Evolutionary conservation across 805 yeast species (phyloP).

Genomic region (Lipomyces japonicus): DNA sequence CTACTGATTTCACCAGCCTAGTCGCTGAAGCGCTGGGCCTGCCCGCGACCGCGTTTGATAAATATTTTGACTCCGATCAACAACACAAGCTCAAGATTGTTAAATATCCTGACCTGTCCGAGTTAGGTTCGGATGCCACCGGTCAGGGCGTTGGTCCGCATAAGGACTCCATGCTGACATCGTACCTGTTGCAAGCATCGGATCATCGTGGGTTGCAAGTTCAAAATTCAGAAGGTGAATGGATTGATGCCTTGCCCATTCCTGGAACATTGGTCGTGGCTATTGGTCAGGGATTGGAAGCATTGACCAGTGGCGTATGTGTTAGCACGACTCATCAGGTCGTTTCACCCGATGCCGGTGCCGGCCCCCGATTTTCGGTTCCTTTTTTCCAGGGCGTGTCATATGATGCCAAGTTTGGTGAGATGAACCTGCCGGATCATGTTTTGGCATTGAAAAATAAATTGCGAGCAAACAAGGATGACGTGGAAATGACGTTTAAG

Average conservation of each 20-base stretch:
- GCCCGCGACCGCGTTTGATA: constrained; percentile 44
- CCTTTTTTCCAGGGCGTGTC: constrained; percentile 48
- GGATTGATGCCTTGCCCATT: constrained; percentile 54
- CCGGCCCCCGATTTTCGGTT: constrained; percentile 39
- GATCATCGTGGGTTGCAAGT: constrained; percentile 48
- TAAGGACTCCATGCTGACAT: constrained; percentile 44
- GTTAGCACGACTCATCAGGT: constrained; percentile 53
- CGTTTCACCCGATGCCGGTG: constrained; percentile 41
- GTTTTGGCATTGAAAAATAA: constrained; percentile 13
- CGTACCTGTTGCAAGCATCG: constrained; percentile 22
- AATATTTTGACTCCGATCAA: constrained; percentile 47
- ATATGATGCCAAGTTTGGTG: constrained; percentile 23
- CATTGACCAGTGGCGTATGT: constrained; percentile 55
- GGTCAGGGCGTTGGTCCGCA: constrained; percentile 53
- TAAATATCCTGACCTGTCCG: constrained; percentile 50
- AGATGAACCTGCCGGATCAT: constrained; percentile 15
- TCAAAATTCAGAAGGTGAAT: constrained; percentile 51
- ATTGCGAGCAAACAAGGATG: constrained; percentile 13
- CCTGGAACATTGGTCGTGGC: constrained; percentile 47
- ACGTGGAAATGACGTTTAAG: constrained; percentile 22
- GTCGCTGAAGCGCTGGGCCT: constrained; percentile 57
- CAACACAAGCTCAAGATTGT: constrained; percentile 54
- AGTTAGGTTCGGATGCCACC: constrained; percentile 29
- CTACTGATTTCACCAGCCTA: constrained; percentile 32
- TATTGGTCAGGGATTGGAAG: constrained; percentile 60